Conservation (phyloP, 2,329 filamentous ascomycete genomes). For the Cladosporium colombiae region DNA sequence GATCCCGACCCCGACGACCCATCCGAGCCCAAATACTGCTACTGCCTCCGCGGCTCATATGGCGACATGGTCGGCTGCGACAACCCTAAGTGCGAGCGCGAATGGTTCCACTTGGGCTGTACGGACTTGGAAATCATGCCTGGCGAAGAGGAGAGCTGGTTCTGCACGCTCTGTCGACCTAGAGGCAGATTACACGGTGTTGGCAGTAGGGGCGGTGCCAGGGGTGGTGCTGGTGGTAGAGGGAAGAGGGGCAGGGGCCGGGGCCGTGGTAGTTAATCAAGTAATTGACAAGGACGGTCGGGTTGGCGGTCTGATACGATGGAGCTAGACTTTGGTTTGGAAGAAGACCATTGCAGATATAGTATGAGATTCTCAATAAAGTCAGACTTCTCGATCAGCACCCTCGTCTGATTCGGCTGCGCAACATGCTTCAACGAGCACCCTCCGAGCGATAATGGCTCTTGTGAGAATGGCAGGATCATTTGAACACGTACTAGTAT, state of each 20-base stretch:
- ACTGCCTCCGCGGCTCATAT: slow-evolving; percentile 65
- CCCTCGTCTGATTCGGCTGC: neutral
- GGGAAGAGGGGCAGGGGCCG: slow-evolving; percentile 16
- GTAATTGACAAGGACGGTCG: neutral
- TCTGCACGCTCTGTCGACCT: slow-evolving; percentile 53
- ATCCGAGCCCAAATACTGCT: slow-evolving; percentile 64
- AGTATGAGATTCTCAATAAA: neutral
- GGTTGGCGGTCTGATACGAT: neutral
- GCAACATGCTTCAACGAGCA: neutral
- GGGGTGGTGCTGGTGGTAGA: slow-evolving; percentile 10
- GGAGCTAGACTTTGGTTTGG: neutral
- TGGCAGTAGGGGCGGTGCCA: slow-evolving; percentile 10
- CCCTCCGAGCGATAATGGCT: neutral
- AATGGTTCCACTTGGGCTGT: slow-evolving; percentile 69
- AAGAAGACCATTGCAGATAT: neutral
- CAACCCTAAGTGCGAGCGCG: slow-evolving; percentile 63
- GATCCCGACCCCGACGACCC: slow-evolving; percentile 48
- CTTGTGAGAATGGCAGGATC: too few species aligned
- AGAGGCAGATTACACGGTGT: slow-evolving; percentile 13
- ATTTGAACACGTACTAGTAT: too few species aligned
- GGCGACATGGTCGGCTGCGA: slow-evolving; percentile 70
- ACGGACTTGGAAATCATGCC: slow-evolving; percentile 63
- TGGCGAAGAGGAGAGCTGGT: slow-evolving; percentile 55
- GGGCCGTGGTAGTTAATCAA: neutral
- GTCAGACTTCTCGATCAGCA: neutral